These are phyloP conservation scores for Silene uniflora DNA, from an alignment of 148 eudicot genomes.

Conservation along the genomic window DNA sequence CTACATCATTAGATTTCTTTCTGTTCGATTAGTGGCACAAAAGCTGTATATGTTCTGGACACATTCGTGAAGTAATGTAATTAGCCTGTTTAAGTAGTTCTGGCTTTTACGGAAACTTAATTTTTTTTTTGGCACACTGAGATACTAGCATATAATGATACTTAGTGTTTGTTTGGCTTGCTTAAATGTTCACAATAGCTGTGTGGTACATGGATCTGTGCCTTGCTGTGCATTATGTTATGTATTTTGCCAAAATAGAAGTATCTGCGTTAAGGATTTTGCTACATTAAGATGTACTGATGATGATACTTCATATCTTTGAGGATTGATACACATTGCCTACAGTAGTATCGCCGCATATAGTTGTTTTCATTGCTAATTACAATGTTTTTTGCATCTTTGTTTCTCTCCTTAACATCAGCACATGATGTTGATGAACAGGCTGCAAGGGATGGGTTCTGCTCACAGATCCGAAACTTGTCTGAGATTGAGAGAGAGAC, in stretches of 20 bases:
- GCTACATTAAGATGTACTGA: neutral
- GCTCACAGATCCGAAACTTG: constrained; percentile 49
- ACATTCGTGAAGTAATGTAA: too few relatives aligned
- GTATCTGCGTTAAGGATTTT: neutral
- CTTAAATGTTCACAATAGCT: neutral
- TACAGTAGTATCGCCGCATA: too few relatives aligned
- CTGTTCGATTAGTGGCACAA: too few relatives aligned
- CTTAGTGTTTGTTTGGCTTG: neutral
- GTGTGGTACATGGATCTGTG: neutral
- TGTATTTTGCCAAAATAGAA: neutral
- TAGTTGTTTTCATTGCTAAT: too few relatives aligned
- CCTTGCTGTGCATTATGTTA: neutral
- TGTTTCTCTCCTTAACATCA: neutral
- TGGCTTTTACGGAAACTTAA: too few relatives aligned
- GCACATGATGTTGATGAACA: constrained; percentile 23
- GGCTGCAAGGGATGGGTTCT: constrained; percentile 76
- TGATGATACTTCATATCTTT: neutral
- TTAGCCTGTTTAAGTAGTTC: too few relatives aligned
- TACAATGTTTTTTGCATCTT: neutral
- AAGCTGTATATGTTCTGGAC: too few relatives aligned
- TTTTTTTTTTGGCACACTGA: too few relatives aligned
- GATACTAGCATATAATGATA: too few relatives aligned
- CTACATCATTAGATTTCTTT: neutral
- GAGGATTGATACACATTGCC: too few relatives aligned
- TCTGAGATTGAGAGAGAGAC: constrained; percentile 71